Percentiles rank a stretch among this genome's conserved stretches.
Evolutionary conservation across 768 basidiomycete genomes (phyloP).

Genomic region (Lentinus tigrinus): DNA sequence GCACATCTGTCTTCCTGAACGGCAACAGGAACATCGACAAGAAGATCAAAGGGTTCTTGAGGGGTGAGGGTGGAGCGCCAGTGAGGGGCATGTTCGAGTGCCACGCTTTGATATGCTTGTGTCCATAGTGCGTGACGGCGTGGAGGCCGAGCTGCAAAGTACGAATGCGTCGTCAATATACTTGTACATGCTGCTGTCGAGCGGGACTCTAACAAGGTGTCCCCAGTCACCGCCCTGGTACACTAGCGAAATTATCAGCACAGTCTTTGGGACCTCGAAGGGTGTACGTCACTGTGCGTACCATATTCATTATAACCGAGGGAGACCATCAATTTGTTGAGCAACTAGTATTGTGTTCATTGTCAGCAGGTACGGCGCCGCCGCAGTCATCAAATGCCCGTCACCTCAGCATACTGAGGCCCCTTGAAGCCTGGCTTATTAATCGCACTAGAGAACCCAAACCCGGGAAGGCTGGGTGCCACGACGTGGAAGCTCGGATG

Average conservation of each 20-base stretch:
- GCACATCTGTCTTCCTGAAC: constrained; percentile 29
- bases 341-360: constrained; percentile 4
- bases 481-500: constrained; percentile 66
- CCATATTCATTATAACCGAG: constrained; percentile 29
- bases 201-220: constrained; percentile 25
- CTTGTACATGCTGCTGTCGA: background rate
- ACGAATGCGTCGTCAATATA: background rate
- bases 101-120: constrained; percentile 30
- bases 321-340: constrained; percentile 28
- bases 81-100: constrained; percentile 33
- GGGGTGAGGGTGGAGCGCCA: constrained; percentile 42
- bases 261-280: background rate
- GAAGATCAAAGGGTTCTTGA: constrained; percentile 23
- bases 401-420: constrained; percentile 55
- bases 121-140: constrained; percentile 37
- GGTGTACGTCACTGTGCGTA: constrained; percentile 3
- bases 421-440: constrained; percentile 49
- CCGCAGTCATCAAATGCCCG: too few relatives aligned
- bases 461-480: constrained; percentile 56
- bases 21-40: constrained; percentile 28
- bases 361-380: too few relatives aligned
- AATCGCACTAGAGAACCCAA: constrained; percentile 58
- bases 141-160: constrained; percentile 32
- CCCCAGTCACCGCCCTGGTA: constrained; percentile 54
- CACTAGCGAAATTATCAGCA: constrained; percentile 28